A percentile compares a stretch with the other conserved stretches of the same genome.
phyloP scores from a whole-genome alignment of 2,329 filamentous ascomycete genomes.

The Beauveria sp. region DNA sequence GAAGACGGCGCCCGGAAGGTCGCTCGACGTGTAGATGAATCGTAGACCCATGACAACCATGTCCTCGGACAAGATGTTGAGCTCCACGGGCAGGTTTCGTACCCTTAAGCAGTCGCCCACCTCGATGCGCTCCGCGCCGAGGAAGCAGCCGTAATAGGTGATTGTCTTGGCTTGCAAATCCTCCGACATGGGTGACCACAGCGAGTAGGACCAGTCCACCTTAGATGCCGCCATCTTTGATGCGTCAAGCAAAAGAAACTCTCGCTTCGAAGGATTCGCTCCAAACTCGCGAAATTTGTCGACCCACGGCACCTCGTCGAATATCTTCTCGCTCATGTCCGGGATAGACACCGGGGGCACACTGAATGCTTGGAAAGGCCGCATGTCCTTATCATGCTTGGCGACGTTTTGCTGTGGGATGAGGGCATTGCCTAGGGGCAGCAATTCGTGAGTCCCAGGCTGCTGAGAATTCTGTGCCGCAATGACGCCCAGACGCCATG shows the following conservation, averaged over 20 bases:
- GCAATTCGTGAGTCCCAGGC: constrained; percentile 27
- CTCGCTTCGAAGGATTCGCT: constrained; percentile 30
- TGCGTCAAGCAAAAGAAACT: constrained; percentile 38
- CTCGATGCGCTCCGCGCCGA: constrained; percentile 43
- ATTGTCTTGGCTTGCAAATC: constrained; percentile 25
- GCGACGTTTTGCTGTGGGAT: constrained; percentile 30
- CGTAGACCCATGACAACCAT: constrained; percentile 30
- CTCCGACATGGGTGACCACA: constrained; percentile 33
- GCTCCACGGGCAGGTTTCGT: constrained; percentile 31
- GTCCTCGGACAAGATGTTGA: constrained; percentile 24
- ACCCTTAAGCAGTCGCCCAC: constrained; percentile 42
- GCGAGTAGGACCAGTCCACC: constrained; percentile 41
- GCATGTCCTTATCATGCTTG: constrained; percentile 34
- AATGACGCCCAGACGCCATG: constrained; percentile 43
- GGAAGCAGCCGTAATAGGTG: constrained; percentile 40
- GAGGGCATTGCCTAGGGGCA: constrained; percentile 33
- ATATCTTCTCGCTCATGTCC: constrained; percentile 31
- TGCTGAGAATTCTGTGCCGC: constrained; percentile 23
- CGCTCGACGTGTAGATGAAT: constrained; percentile 31
- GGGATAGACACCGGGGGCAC: constrained; percentile 36
- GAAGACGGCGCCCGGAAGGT: constrained; percentile 29
- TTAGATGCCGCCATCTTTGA: constrained; percentile 44
- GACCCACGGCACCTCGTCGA: constrained; percentile 38
- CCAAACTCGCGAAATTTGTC: constrained; percentile 25
- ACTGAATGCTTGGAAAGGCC: constrained; percentile 45